Base-by-base conservation (phyloP, 371 early-diverging fungal genomes). In the Dinochytrium kinnereticum region DNA sequence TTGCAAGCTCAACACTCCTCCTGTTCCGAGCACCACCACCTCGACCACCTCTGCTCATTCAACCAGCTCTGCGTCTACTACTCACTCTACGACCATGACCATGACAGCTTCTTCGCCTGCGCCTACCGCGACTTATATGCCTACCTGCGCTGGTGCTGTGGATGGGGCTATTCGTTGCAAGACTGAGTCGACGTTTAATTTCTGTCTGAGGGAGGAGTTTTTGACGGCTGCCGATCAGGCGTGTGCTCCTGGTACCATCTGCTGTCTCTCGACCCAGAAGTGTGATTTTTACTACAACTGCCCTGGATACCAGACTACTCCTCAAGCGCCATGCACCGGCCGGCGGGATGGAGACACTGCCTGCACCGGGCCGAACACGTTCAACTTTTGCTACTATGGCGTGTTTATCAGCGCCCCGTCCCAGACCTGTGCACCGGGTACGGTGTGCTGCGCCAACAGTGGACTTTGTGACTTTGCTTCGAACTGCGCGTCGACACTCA, bases 351-450 rank as follows among this genome's bases (percentile, higher is more conserved):
- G 10, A 10, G 37, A 24, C 61, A 61, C 30, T 19, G 21, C 44
- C 15, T 15, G 66, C 66, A 38, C 66, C 15, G 38, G 7, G 21
- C 7, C 17, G 34, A 33, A 2, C 66, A 38, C 38, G 21, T 40
- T 44, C 66, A 28, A 44, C 10, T 40, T 15, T 66, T 17, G 44
- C 17, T 40, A 64, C 5, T 13, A 33, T 24, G 24, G 26, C 5
- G 30, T 55, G 24, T 30, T 7, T 55, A 55, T 30, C 57, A 55
- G 30, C 7, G 15, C 5, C 24, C 26, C 5, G 24, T 55, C 24
- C 57, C 59, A 49, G 31, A 55, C 28, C 26, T 75, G 75, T 67
- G 71, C 75, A 15, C 24, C 53, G 10, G 75, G 75, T 28, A 70
- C 70, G 2, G 70, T 70, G 17, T 70, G 70, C 70, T 70, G 70